Evolutionary conservation across 2,329 filamentous ascomycete genomes (phyloP), one percentile per base, ranked within the genome.

Genomic region (Blastomyces gilchristii): DNA sequence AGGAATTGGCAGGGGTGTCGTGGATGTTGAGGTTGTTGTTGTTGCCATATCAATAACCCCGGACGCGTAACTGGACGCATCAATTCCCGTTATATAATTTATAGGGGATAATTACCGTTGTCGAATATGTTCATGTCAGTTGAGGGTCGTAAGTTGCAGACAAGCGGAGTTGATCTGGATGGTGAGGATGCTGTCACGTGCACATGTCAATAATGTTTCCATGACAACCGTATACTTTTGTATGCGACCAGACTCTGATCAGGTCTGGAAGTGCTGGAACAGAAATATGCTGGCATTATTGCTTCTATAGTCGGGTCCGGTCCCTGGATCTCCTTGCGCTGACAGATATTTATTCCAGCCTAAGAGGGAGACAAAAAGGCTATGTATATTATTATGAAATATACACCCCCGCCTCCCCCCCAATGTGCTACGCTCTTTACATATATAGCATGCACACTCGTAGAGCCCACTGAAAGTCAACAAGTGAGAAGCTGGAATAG

Each of bases 1-100:
- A 8, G 53, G 31, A n/a, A 39, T 39, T 58, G 73, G 72, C 53
- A 74, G 68, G 41, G 74, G 75, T 64, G 73, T 73, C 45, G 75
- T 74, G 28, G 75, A 78, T 63, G 71, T 71, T 70, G 67, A 64
- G 28, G 67, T 62, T 62, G 69, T 65, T 45, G 31, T 34, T 34
- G 31, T 63, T 63, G 70, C 67, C 71, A 72, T 72, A 63, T 61
- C 64, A 64, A 56, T 57, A 39, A 43, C 45, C 45, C 25, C 31
- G 57, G 50, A 63, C 62, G 67, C 58, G 66, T 66, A 58, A 31
- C 41, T 41, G 28, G 61, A 63, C 56, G 57, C 66, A 63, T 67
- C 58, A 60, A 68, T 28, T 53, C 39, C 41, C 6, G 47, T 28
- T 25, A 39, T 18, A 18, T 18, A 37, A 58, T 56, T 28, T 45